A percentile compares a stretch with the other conserved stretches of the same genome.
Conservation (phyloP, 768 basidiomycete genomes). For the Rhodotorula taiwanensis region DNA sequence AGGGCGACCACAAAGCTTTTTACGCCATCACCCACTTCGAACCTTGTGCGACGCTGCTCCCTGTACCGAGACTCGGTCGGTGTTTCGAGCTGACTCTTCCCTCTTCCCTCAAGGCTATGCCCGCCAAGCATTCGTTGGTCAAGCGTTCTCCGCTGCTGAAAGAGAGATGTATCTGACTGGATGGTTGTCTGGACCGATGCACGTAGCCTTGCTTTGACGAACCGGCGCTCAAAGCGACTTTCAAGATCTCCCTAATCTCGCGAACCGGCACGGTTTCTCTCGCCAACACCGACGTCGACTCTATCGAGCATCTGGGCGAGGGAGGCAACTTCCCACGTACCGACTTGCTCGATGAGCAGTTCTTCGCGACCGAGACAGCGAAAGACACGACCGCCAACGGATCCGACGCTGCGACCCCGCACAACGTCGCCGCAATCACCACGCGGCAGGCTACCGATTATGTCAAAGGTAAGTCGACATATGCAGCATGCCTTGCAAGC, state of each 20-base stretch:
- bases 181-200: no score
- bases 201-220: constrained; percentile 81
- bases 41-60: constrained; percentile 1
- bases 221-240: constrained; percentile 79
- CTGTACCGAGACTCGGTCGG: background rate
- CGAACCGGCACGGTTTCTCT: constrained; percentile 65
- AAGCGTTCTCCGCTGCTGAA: no score
- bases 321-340: constrained; percentile 19
- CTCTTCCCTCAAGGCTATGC: constrained; percentile 5
- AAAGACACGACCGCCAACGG: constrained; percentile 4
- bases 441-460: no score
- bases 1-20: background rate
- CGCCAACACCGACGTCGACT: constrained; percentile 65
- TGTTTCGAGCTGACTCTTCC: no score
- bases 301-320: background rate
- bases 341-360: constrained; percentile 33
- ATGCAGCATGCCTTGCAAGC: no score
- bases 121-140: constrained; percentile 20
- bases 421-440: no score
- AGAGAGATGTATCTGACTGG: accelerated
- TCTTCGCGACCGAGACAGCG: constrained; percentile 40
- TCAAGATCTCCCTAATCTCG: constrained; percentile 50
- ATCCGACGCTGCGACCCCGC: background rate
- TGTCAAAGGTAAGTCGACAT: no score
- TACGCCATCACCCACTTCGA: constrained; percentile 31